These are phyloP conservation scores for Russula ochroleuca DNA, from an alignment of 768 basidiomycete species.

Conservation along the genomic window DNA sequence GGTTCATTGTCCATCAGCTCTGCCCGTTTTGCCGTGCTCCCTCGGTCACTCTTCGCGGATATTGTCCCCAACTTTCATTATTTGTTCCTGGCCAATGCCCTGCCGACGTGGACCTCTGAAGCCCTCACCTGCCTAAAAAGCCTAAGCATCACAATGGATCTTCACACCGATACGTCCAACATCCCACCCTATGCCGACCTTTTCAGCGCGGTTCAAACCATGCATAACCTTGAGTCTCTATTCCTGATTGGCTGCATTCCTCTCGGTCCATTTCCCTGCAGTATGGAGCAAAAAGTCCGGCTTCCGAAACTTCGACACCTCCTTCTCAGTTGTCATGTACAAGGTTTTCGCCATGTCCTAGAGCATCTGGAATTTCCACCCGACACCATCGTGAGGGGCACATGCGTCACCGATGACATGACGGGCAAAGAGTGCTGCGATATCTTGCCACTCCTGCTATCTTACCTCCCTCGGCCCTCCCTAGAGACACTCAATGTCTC, in stretches of 20 bases:
- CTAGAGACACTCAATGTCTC: conserved; percentile 20
- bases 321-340: conserved; percentile 4
- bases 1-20: conserved; percentile 5
- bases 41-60: conserved; percentile 8
- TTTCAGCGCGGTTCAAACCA: conserved; percentile 8
- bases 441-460: conserved; percentile 14
- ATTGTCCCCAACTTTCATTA: conserved; percentile 1
- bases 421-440: conserved; percentile 18
- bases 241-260: conserved; percentile 10
- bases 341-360: conserved; percentile 11
- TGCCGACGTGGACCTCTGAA: conserved; percentile 6
- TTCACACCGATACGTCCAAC: neutral
- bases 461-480: conserved; percentile 17
- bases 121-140: conserved; percentile 7
- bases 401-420: conserved; percentile 16
- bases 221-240: conserved; percentile 13
- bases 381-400: neutral
- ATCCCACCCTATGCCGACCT: conserved; percentile 13
- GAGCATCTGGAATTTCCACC: conserved; percentile 10
- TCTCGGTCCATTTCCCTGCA: neutral
- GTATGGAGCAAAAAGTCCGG: neutral
- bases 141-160: neutral
- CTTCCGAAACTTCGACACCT: conserved; percentile 11
- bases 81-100: conserved; percentile 2
- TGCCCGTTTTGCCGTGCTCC: neutral